Evolutionary conservation across 2,329 filamentous ascomycete species (phyloP).

Genomic region (Coniochaeta sp.): DNA sequence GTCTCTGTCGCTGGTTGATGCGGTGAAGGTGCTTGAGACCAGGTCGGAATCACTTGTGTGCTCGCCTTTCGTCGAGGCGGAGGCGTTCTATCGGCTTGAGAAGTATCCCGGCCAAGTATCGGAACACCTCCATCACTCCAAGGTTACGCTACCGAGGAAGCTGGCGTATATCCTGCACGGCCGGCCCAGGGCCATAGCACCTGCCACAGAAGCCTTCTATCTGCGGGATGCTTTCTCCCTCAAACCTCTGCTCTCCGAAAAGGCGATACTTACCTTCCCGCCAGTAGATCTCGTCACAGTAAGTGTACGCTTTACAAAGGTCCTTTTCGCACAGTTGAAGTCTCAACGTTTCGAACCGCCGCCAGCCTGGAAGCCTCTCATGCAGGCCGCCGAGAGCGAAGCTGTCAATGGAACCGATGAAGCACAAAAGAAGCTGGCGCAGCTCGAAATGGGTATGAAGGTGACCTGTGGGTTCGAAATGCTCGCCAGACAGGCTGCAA

Average conservation of each 20-base stretch:
- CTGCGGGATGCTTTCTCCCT: conserved; percentile 74
- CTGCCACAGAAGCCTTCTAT: conserved; percentile 88
- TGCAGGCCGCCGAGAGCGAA: conserved; percentile 19
- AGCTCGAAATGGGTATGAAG: conserved; percentile 77
- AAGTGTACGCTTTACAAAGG: conserved; percentile 76
- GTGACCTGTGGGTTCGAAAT: conserved; percentile 87
- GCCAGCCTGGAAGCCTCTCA: conserved; percentile 36
- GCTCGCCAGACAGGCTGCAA: conserved; percentile 60
- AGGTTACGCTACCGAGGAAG: conserved; percentile 70
- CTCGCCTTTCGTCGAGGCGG: conserved; percentile 69
- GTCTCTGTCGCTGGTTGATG: conserved; percentile 54
- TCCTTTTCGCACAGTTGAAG: conserved; percentile 83
- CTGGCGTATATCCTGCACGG: conserved; percentile 72
- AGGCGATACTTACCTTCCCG: conserved; percentile 54
- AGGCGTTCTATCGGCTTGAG: conserved; percentile 82
- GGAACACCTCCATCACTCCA: conserved; percentile 67
- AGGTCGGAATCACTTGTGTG: conserved; percentile 55
- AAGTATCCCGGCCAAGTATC: conserved; percentile 74
- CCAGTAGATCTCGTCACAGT: conserved; percentile 73
- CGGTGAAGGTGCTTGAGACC: conserved; percentile 51
- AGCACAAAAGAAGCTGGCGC: conserved; percentile 22
- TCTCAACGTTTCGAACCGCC: conserved; percentile 74
- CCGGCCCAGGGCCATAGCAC: conserved; percentile 68
- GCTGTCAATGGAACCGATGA: conserved; percentile 4
- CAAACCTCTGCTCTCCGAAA: conserved; percentile 54